These are phyloP conservation scores for Dacryopinax spathularia DNA, from an alignment of 768 basidiomycete genomes.

Conservation along the genomic window DNA sequence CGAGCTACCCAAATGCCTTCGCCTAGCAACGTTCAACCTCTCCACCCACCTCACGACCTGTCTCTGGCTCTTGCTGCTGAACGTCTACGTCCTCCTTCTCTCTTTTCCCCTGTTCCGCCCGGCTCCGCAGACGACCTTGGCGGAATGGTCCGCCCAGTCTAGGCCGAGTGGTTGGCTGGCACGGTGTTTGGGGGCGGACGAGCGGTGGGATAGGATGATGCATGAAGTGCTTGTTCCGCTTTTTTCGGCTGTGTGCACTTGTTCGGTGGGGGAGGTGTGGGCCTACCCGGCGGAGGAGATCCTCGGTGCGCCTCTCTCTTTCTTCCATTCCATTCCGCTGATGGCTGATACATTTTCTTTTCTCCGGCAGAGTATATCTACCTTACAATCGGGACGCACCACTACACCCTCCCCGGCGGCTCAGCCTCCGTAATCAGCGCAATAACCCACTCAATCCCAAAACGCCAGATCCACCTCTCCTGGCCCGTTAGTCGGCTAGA, in stretches of 20 bases:
- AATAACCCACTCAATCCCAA: slow-evolving; percentile 31
- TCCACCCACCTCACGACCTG: slow-evolving; percentile 26
- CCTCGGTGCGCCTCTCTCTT: slow-evolving; percentile 36
- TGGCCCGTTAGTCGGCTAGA: slow-evolving; percentile 36
- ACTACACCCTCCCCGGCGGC: slow-evolving; percentile 50
- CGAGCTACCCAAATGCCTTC: slow-evolving; percentile 18
- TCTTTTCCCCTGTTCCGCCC: slow-evolving; percentile 33
- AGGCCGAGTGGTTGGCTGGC: slow-evolving; percentile 32
- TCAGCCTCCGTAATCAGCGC: slow-evolving; percentile 43
- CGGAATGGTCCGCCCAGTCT: slow-evolving; percentile 34
- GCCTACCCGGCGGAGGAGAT: slow-evolving; percentile 49
- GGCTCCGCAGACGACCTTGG: slow-evolving; percentile 27
- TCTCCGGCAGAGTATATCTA: slow-evolving; percentile 51
- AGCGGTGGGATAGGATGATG: slow-evolving; percentile 39
- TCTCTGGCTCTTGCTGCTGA: slow-evolving; percentile 31
- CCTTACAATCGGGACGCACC: slow-evolving; percentile 49
- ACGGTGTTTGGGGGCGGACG: slow-evolving; percentile 34
- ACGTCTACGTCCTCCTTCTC: slow-evolving; percentile 31
- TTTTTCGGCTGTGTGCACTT: slow-evolving; percentile 62
- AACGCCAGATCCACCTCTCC: slow-evolving; percentile 40
- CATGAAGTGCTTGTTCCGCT: slow-evolving; percentile 43
- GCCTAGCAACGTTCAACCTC: slow-evolving; percentile 29
- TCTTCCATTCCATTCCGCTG: not conserved
- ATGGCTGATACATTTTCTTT: not conserved
- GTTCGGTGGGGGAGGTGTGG: slow-evolving; percentile 39